Percentiles rank a stretch among this genome's conserved stretches.
Conservation (phyloP, 768 basidiomycete genomes). For the Pleurotus tuber-regium region DNA sequence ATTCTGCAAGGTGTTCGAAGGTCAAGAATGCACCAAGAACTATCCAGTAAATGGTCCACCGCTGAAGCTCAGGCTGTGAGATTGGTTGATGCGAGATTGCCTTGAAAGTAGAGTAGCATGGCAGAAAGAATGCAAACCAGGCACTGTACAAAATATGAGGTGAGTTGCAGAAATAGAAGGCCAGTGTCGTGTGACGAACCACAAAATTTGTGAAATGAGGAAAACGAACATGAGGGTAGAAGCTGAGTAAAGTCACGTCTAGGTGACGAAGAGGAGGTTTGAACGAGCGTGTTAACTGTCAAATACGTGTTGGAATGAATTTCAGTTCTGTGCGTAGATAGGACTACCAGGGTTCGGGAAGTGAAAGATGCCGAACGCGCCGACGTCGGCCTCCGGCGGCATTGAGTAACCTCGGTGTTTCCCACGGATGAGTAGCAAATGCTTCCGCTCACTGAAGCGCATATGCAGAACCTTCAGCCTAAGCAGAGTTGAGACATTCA, state of each 20-base stretch:
- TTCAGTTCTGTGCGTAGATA: no score
- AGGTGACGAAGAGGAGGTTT: no score
- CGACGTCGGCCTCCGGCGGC: neutral
- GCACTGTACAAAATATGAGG: conserved; percentile 38
- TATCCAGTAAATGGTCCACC: conserved; percentile 63
- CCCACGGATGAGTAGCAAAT: neutral
- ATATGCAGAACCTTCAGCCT: no score
- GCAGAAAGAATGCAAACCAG: conserved; percentile 70
- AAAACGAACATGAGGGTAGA: conserved; percentile 56
- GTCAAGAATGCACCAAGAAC: conserved; percentile 60
- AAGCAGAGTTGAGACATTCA: neutral
- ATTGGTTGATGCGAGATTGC: conserved; percentile 52
- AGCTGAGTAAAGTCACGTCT: no score
- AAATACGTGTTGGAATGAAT: no score
- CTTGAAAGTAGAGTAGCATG: conserved; percentile 66
- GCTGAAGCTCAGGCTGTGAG: conserved; percentile 52
- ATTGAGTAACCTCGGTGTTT: no score
- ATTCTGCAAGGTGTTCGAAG: conserved; percentile 61
- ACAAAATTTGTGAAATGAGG: conserved; percentile 45
- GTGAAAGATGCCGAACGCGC: neutral
- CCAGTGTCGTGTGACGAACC: conserved; percentile 30
- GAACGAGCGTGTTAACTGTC: no score
- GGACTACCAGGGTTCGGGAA: neutral
- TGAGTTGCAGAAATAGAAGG: conserved; percentile 1
- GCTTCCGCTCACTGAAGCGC: neutral